Conservation (phyloP, 495 filamentous ascomycete genomes). For the Parachaetomium inaequale region DNA sequence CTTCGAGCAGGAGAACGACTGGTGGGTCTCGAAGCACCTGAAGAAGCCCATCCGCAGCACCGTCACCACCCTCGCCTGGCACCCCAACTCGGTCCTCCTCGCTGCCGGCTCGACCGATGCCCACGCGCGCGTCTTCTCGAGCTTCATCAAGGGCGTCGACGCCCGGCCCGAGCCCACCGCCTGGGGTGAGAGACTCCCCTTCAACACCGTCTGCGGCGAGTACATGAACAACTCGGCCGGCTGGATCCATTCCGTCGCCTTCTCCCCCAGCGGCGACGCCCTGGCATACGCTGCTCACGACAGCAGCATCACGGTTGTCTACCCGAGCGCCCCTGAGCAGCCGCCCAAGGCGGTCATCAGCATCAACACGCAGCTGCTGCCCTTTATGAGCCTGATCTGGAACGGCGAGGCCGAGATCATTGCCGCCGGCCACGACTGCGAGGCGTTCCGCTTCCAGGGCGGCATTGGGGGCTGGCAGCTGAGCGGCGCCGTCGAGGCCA, state of each 20-base stretch:
- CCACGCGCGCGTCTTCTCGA: conserved; percentile 93
- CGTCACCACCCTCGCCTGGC: conserved; percentile 90
- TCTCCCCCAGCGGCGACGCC: conserved; percentile 86
- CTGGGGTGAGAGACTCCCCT: conserved; percentile 93
- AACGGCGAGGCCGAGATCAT: conserved; percentile 90
- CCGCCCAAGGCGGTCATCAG: conserved; percentile 84
- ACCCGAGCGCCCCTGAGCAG: conserved; percentile 88
- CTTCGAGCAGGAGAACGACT: conserved; percentile 98
- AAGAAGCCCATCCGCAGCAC: conserved; percentile 98
- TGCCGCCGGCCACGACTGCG: conserved; percentile 93
- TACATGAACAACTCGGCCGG: conserved; percentile 92
- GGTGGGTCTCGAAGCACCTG: conserved; percentile 99
- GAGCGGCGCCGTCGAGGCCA: conserved; percentile 76
- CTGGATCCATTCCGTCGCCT: conserved; percentile 88
- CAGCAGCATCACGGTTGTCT: conserved; percentile 92
- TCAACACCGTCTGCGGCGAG: conserved; percentile 97
- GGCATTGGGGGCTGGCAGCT: conserved; percentile 79
- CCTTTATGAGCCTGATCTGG: conserved; percentile 91
- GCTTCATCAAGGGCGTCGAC: conserved; percentile 94
- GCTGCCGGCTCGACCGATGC: conserved; percentile 94
- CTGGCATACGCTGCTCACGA: conserved; percentile 92
- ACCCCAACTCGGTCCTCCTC: conserved; percentile 92
- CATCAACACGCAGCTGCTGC: conserved; percentile 81
- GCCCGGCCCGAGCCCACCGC: conserved; percentile 78
- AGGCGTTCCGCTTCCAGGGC: conserved; percentile 88